Base-by-base conservation (phyloP, 371 early-diverging fungal species). In the Haplosporangium sp. region DNA sequence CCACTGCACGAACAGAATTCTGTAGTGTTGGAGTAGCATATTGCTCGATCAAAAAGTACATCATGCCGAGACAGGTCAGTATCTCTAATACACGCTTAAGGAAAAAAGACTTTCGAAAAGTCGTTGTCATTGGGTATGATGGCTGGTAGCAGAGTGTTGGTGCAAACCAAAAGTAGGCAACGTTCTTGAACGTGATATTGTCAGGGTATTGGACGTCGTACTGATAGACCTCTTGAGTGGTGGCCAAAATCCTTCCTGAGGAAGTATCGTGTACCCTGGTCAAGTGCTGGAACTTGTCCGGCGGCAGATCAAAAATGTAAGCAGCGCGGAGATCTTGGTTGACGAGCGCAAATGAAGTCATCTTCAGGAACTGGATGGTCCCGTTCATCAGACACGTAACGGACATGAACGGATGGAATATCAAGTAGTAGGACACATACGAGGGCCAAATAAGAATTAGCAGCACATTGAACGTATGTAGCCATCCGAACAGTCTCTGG, bases 111-210 rank as follows among this genome's bases (percentile, higher is more conserved):
- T 83, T 83, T 45, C 95, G 87, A 67, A 95, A 90, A 43, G 82
- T 82, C 0, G 83, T 71, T 0, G 91, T 86, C 21, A 92, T 87
- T 69, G 97, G 97, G 73, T 95, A 96, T 0, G 89, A 86, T 18
- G 93, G 92, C 73, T 96, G 97, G 80, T 96, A 96, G 75, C 94
- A 93, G 63, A 96, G 83, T 0, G 97, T 96, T 0, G 96, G 97
- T 1, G 93, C 93, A 66, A 91, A 83, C 83, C 88, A 86, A 77
- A 94, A 96, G 73, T 96, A 95, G 4, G 85, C 68, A 38, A 94
- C 75, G 76, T 96, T 91, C 48, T 59, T 65, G 14, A 89, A 59
- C 21, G 86, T 87, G 45, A 96, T 84, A 66, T 96, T 96, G 69
- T 82, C 73, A 4, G 96, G 96, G 67, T 96, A 96, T 20, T 82